Base-by-base conservation (phyloP, 2,329 filamentous ascomycete genomes). In the Lomentospora prolificans region DNA sequence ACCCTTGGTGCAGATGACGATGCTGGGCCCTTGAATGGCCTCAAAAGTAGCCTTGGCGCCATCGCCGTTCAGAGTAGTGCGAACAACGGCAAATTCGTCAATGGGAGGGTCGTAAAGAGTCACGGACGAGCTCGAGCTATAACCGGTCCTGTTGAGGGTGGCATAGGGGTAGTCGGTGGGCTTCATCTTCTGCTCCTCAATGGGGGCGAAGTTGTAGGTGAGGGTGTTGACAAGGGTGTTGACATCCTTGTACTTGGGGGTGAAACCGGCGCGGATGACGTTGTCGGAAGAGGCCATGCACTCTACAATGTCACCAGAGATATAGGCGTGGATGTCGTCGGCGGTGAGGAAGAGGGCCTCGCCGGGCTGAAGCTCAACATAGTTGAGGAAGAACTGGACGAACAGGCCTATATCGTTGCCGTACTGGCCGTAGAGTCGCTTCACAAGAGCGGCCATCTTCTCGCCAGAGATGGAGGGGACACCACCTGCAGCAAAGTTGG, bases 281-380 rank as follows among this genome's bases (percentile, higher is more conserved):
- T 99, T 99, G 78, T 99, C 94, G n/a, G 89, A 95, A 7, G 90
- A 87, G 0, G 94, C 94, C 94, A 99, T 99, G 76, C 94, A 99
- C 72, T 99, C 94, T 68, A 99, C 90, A 63, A 99, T 96, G 66
- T 99, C 92, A 58, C 89, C 89, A 2, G 86, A 89, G 46, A 95
- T 73, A 70, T 99, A 99, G 51, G 94, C 94, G 69, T 99, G 94
- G 64, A 97, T 97, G 66, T 97, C 94, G 66, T 99, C 92, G 5
- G 94, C 94, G 64, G 90, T 89, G 33, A 99, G 79, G 73, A 97
- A 99, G 76, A 99, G 87, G 7, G 92, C 94, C 72, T 99, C 92
- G 54, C 94, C 94, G 1, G 91, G 83, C 52, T 87, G 75, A 12
- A 99, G 81, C 62, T 85, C 87, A 66, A 99, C 89, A 65, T 89